These are phyloP conservation scores for Penicillium malachiteum DNA, from an alignment of 495 filamentous ascomycete genomes.

Conservation along the genomic window DNA sequence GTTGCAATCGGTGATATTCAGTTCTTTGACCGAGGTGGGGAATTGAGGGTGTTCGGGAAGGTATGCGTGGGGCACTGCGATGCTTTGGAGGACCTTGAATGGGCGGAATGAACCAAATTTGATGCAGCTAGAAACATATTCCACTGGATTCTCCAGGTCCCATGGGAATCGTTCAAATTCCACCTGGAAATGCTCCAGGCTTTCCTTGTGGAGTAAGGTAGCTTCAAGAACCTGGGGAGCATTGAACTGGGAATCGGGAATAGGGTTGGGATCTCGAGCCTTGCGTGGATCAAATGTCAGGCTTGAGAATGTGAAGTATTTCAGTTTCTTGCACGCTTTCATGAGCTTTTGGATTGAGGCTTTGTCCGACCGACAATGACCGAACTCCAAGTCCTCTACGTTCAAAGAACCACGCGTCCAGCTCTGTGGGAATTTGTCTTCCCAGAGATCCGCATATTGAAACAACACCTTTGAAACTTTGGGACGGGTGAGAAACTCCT, in stretches of 20 bases:
- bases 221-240: slow-evolving; percentile 16
- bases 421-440: slow-evolving; percentile 9
- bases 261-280: background rate
- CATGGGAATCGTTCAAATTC: slow-evolving; percentile 6
- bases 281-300: background rate
- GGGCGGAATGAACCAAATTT: slow-evolving; percentile 23
- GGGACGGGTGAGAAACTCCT: slow-evolving; percentile 14
- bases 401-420: slow-evolving; percentile 14
- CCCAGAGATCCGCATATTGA: slow-evolving; percentile 14
- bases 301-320: slow-evolving; percentile 12
- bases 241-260: slow-evolving; percentile 6
- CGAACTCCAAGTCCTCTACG: slow-evolving; percentile 5
- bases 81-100: slow-evolving; percentile 19
- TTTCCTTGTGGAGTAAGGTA: slow-evolving; percentile 21
- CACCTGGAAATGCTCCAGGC: slow-evolving; percentile 16
- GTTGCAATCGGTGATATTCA: slow-evolving; percentile 26
- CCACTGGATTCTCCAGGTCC: background rate
- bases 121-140: slow-evolving; percentile 2
- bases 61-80: slow-evolving; percentile 18
- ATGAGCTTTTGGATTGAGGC: slow-evolving; percentile 12
- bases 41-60: slow-evolving; percentile 24
- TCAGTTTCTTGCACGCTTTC: slow-evolving; percentile 21
- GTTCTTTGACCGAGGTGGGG: slow-evolving; percentile 13
- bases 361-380: slow-evolving; percentile 15
- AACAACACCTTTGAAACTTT: slow-evolving; percentile 6